Conservation (phyloP, 1,284 basidiomycete species). For the Cryptococcus hybrid region DNA sequence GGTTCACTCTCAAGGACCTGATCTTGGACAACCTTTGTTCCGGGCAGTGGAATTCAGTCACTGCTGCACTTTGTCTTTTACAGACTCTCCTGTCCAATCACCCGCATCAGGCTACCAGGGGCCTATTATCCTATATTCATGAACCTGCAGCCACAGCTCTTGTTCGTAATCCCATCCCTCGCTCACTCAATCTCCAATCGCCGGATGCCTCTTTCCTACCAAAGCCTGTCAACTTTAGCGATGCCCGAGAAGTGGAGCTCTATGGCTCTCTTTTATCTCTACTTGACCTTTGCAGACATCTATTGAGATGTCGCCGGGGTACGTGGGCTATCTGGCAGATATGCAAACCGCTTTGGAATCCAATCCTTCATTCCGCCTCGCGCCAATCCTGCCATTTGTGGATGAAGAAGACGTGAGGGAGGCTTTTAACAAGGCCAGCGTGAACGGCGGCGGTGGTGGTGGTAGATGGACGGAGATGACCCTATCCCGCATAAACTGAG, state of each 20-base stretch:
- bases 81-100: constrained; percentile 70
- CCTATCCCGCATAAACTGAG: constrained; percentile 62
- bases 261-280: constrained; percentile 78
- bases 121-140: constrained; percentile 62
- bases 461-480: constrained; percentile 6
- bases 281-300: constrained; percentile 65
- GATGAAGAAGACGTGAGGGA: constrained; percentile 36
- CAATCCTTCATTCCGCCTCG: constrained; percentile 27
- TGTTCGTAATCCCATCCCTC: constrained; percentile 20
- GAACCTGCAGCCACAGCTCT: constrained; percentile 59
- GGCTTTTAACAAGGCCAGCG: constrained; percentile 49
- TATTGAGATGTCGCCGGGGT: constrained; percentile 76
- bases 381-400: not conserved
- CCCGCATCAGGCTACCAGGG: constrained; percentile 64
- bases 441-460: constrained; percentile 10
- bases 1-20: constrained; percentile 87
- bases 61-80: constrained; percentile 74
- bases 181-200: constrained; percentile 41
- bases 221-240: constrained; percentile 18
- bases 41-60: constrained; percentile 60
- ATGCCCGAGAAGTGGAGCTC: constrained; percentile 55
- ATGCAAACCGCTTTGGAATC: constrained; percentile 27
- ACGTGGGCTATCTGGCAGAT: constrained; percentile 55
- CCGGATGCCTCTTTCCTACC: constrained; percentile 5
- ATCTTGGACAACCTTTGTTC: constrained; percentile 74